Evolutionary conservation across 225 moss, liverwort and hornwort genomes (phyloP).

Genomic region (Straminergon stramineum): DNA sequence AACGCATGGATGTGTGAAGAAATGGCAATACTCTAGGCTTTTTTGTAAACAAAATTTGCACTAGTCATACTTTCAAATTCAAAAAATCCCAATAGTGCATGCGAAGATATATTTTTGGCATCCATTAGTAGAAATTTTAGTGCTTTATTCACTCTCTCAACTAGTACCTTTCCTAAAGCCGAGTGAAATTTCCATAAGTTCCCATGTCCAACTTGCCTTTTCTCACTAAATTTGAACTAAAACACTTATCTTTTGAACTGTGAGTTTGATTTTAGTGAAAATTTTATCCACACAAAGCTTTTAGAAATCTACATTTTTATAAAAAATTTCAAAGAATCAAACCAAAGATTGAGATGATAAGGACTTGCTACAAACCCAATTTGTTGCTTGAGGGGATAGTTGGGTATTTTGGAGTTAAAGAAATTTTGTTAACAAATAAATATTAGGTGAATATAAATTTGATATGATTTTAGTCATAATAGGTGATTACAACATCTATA

Average conservation of each 20-base stretch:
- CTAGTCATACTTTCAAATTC: background rate
- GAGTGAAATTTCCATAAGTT: background rate
- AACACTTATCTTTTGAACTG: background rate
- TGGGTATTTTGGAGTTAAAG: background rate
- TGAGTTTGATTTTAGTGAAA: background rate
- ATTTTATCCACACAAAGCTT: rapidly evolving
- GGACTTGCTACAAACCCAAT: background rate
- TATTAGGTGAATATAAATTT: background rate
- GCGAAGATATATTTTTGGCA: background rate
- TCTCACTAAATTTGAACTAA: background rate
- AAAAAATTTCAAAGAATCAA: background rate
- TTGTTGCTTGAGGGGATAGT: rapidly evolving
- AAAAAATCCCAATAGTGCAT: background rate
- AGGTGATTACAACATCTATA: background rate
- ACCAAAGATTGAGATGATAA: background rate
- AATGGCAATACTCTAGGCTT: background rate
- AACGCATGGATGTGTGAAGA: background rate
- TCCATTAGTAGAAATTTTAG: background rate
- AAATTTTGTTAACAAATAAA: background rate
- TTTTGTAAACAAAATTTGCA: background rate
- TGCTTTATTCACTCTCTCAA: rapidly evolving
- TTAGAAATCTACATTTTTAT: background rate
- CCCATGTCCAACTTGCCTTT: rapidly evolving
- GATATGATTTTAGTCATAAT: background rate
- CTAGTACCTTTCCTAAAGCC: rapidly evolving